A percentile compares a stretch with the other conserved stretches of the same genome.
These are phyloP conservation scores for Aphanomyces cochlioides DNA, from an alignment of 352 stramenopile genomes.

Conservation along the genomic window DNA sequence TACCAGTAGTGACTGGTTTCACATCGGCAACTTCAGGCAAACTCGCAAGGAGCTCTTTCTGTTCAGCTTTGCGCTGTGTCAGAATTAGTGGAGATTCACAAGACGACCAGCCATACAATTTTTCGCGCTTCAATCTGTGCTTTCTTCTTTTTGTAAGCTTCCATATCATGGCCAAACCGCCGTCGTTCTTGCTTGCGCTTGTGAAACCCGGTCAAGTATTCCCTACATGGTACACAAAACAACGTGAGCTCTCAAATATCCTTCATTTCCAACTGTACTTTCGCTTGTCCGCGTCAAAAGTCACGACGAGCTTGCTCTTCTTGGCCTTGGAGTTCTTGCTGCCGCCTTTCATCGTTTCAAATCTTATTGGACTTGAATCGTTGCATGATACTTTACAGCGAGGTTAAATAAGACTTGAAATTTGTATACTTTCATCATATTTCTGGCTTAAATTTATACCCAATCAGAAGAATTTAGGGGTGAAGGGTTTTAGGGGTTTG, in stretches of 20 bases:
- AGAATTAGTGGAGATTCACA: neutral
- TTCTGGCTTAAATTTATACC: no score
- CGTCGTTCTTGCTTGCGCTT: slow-evolving; percentile 85
- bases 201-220: slow-evolving; percentile 83
- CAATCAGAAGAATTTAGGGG: no score
- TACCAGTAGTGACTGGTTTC: slow-evolving; percentile 37
- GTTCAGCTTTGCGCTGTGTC: slow-evolving; percentile 60
- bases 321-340: slow-evolving; percentile 39
- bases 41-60: slow-evolving; percentile 60
- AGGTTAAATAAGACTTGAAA: no score
- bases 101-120: slow-evolving; percentile 39
- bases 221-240: slow-evolving; percentile 35
- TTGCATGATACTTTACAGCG: neutral
- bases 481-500: no score
- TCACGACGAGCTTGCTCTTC: slow-evolving; percentile 85
- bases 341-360: neutral
- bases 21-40: slow-evolving; percentile 49
- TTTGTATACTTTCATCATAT: no score
- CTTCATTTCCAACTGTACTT: slow-evolving; percentile 42
- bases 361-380: slow-evolving; percentile 1
- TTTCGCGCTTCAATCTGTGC: slow-evolving; percentile 72
- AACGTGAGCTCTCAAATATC: slow-evolving; percentile 17
- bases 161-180: slow-evolving; percentile 83
- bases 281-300: slow-evolving; percentile 82
- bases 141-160: slow-evolving; percentile 88